Percentiles rank a stretch among this genome's conserved stretches.
Conservation (phyloP, 331 rosid species). For the Prunus yedoensis region DNA sequence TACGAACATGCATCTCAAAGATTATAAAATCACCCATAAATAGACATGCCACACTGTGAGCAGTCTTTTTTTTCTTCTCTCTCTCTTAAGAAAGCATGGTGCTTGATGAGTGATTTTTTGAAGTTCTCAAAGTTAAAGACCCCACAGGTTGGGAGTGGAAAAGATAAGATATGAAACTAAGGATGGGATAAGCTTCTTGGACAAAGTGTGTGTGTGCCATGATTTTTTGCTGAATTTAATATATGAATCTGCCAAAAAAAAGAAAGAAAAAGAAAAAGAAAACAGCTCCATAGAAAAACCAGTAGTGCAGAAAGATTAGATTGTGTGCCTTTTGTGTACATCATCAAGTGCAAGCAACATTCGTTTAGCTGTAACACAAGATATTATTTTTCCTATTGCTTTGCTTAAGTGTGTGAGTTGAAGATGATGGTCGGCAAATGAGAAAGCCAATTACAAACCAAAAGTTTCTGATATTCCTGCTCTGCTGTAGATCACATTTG, state of each 20-base stretch:
- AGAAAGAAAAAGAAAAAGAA: no score
- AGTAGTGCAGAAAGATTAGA: neutral
- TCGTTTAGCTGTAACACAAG: neutral
- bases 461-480: neutral
- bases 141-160: conserved; percentile 56
- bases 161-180: conserved; percentile 59
- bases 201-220: conserved; percentile 40
- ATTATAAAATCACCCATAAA: neutral
- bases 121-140: conserved; percentile 42
- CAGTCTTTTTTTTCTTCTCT: neutral
- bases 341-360: neutral
- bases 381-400: neutral
- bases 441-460: conserved; percentile 8
- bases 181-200: conserved; percentile 65
- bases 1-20: conserved; percentile 59
- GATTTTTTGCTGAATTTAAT: conserved; percentile 19
- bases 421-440: conserved; percentile 15
- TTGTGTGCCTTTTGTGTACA: neutral
- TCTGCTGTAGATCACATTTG: conserved; percentile 17
- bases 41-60: conserved; percentile 10
- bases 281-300: no score
- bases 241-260: neutral
- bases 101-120: conserved; percentile 44
- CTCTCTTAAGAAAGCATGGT: conserved; percentile 21
- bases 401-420: conserved; percentile 2